phyloP scores from a whole-genome alignment of 208 protist species.

The Polymyxa betae region DNA sequence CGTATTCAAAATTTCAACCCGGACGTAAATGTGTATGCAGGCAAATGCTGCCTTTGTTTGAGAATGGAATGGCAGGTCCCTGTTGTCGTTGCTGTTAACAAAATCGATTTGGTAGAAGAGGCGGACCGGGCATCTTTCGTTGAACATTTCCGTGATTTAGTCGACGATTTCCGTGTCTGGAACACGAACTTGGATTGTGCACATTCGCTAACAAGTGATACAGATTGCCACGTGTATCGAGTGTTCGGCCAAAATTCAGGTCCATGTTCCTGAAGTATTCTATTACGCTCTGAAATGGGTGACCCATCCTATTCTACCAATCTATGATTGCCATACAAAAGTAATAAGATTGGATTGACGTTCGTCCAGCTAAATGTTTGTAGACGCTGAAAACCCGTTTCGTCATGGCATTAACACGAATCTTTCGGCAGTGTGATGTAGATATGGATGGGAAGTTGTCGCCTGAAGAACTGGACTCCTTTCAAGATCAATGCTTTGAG shows the following conservation, averaged over 20 bases:
- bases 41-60: not conserved
- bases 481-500: slow-evolving; percentile 31
- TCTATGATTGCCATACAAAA: slow-evolving; percentile 3
- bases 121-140: not conserved
- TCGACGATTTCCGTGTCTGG: not conserved
- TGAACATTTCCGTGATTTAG: not conserved
- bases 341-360: not conserved
- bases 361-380: not conserved
- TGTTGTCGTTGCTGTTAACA: not conserved
- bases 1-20: not conserved
- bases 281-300: slow-evolving; percentile 1
- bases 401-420: slow-evolving; percentile 19
- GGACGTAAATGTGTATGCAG: not conserved
- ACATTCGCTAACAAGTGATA: not conserved
- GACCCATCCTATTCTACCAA: slow-evolving; percentile 5
- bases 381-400: not conserved
- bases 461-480: not conserved
- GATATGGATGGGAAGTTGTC: slow-evolving; percentile 52
- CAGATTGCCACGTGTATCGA: slow-evolving; percentile 32
- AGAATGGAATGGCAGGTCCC: not conserved
- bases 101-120: slow-evolving; percentile 29
- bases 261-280: slow-evolving; percentile 33
- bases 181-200: not conserved
- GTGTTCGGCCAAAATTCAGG: slow-evolving; percentile 40
- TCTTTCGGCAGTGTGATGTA: slow-evolving; percentile 45